These are phyloP conservation scores for Aspergillus latus DNA, from an alignment of 2,329 filamentous ascomycete genomes.

Conservation along the genomic window DNA sequence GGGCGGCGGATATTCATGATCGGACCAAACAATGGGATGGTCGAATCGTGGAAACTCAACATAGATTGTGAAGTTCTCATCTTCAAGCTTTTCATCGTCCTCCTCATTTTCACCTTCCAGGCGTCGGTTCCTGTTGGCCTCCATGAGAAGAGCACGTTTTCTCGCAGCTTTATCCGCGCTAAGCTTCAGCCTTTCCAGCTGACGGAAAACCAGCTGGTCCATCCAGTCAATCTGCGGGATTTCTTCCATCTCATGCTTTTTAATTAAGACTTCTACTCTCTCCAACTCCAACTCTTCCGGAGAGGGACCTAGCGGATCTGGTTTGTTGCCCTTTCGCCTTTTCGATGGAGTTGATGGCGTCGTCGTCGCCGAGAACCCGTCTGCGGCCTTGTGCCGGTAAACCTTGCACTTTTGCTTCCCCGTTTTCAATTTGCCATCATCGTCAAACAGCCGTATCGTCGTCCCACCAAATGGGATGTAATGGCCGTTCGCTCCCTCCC, in stretches of 20 bases:
- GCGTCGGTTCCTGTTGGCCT: constrained; percentile 33
- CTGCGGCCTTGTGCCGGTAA: constrained; percentile 77
- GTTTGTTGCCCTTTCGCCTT: constrained; percentile 51
- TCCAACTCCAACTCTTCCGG: constrained; percentile 83
- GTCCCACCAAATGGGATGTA: constrained; percentile 92
- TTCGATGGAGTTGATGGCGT: constrained; percentile 70
- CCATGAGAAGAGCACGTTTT: constrained; percentile 50
- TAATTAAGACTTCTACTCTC: constrained; percentile 83
- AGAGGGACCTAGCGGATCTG: constrained; percentile 49
- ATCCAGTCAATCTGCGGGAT: constrained; percentile 92
- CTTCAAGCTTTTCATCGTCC: constrained; percentile 47
- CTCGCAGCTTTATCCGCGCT: constrained; percentile 64
- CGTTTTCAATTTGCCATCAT: constrained; percentile 85
- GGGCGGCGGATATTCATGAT: constrained; percentile 85
- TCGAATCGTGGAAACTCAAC: constrained; percentile 93
- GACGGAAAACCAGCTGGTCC: constrained; percentile 88
- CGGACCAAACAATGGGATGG: constrained; percentile 91
- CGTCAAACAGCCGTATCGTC: constrained; percentile 87
- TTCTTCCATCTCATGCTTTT: constrained; percentile 98
- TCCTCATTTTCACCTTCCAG: constrained; percentile 39
- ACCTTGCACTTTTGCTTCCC: constrained; percentile 88
- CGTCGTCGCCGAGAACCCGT: constrained; percentile 75
- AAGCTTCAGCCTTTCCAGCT: constrained; percentile 74
- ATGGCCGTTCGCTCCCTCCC: constrained; percentile 68
- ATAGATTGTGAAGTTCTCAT: constrained; percentile 76